Evolutionary conservation across 805 yeast genomes (phyloP).

Genomic region (Candida manassasensis): DNA sequence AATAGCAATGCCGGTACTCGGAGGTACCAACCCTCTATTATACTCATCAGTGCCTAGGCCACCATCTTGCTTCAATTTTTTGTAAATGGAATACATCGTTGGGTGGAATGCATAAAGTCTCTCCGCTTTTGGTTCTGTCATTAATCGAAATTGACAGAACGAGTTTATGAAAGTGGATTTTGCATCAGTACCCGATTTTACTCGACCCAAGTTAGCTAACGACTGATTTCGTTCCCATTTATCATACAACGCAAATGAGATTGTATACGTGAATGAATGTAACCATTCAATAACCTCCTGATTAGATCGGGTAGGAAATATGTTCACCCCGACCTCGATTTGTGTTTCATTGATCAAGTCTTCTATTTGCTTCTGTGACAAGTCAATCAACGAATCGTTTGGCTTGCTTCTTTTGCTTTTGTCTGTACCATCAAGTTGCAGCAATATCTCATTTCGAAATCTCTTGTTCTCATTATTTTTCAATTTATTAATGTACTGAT

Average conservation of each 20-base stretch:
- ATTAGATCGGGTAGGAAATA: conserved; percentile 45
- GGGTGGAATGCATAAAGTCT: conserved; percentile 39
- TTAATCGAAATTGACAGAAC: conserved; percentile 51
- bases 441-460: conserved; percentile 34
- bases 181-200: conserved; percentile 49
- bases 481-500: conserved; percentile 41
- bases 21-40: conserved; percentile 46
- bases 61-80: conserved; percentile 22
- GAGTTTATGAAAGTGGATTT: conserved; percentile 46
- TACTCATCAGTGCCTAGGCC: conserved; percentile 36
- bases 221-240: conserved; percentile 49
- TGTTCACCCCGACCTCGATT: conserved; percentile 42
- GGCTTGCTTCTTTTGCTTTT: conserved; percentile 5
- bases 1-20: conserved; percentile 46
- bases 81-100: conserved; percentile 30
- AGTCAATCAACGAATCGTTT: conserved; percentile 6
- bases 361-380: conserved; percentile 33
- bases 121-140: conserved; percentile 51
- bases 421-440: conserved; percentile 9
- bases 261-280: conserved; percentile 52
- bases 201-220: conserved; percentile 50
- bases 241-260: conserved; percentile 51
- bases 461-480: conserved; percentile 41
- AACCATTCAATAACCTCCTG: conserved; percentile 51
- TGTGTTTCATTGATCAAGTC: conserved; percentile 41